Evolutionary conservation across 768 basidiomycete genomes (phyloP).

Genomic region (Macrolepiota fuliginosa): DNA sequence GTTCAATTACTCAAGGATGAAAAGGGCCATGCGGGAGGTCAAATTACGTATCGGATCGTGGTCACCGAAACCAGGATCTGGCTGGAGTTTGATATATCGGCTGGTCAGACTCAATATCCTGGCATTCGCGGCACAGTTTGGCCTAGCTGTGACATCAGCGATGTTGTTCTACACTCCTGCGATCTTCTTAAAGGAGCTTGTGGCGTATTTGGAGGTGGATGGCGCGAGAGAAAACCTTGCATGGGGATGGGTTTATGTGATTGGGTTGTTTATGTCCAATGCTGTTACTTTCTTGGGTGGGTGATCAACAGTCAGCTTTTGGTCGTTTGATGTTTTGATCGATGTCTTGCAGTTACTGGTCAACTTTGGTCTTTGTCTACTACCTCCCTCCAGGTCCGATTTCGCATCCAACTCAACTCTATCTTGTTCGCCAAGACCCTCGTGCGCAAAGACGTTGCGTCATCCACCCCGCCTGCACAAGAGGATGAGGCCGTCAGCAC

Average conservation of each 20-base stretch:
- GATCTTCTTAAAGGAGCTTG: conserved; percentile 57
- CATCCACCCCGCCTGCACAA: conserved; percentile 39
- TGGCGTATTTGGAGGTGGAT: conserved; percentile 66
- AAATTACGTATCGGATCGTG: conserved; percentile 53
- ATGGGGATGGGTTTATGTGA: conserved; percentile 73
- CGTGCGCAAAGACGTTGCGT: conserved; percentile 81
- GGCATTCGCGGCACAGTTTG: conserved; percentile 38
- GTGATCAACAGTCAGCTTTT: conserved; percentile 2
- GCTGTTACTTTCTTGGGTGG: conserved; percentile 31
- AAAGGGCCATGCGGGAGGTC: conserved; percentile 46
- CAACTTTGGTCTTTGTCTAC: conserved; percentile 73
- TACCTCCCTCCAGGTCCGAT: conserved; percentile 64
- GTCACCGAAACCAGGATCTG: conserved; percentile 59
- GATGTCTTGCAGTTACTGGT: conserved; percentile 43
- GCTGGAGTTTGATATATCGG: conserved; percentile 62
- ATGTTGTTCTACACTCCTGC: conserved; percentile 67
- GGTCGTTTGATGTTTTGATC: background rate
- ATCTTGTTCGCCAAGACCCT: conserved; percentile 84
- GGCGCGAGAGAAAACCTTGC: conserved; percentile 48
- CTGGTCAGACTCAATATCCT: conserved; percentile 55
- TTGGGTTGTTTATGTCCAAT: conserved; percentile 33
- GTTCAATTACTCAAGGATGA: conserved; percentile 65
- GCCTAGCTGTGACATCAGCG: conserved; percentile 56
- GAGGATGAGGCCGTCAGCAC: conserved; percentile 18
- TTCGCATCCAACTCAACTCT: conserved; percentile 80